Base-by-base conservation (phyloP, 768 basidiomycete genomes). In the Trametes sanguinea region DNA sequence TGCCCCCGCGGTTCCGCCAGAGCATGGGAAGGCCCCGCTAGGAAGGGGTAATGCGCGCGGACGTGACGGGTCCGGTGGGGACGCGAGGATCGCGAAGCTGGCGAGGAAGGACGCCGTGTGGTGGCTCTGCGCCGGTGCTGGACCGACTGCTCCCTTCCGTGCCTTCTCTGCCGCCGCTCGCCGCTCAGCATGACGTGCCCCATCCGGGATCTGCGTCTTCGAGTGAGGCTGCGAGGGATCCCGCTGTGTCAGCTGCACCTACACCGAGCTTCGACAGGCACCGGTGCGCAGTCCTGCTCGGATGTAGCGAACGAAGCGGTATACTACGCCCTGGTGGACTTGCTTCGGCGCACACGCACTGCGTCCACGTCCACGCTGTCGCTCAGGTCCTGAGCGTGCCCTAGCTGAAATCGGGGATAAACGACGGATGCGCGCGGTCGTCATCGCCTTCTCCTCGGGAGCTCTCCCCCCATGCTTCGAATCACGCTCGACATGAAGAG, bases 101-200 rank as follows among this genome's bases (percentile, higher is more conserved):
- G 79, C 76, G 22, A 74, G 72, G 46, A 83, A 83, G 62, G 84
- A 85, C 63, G 65, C 81, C 29, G 51, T 81, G 10, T 85, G 83
- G 83, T 85, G 82, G 71, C 72, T 84, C 33, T 84, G 82, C 67
- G 75, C 74, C 42, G 62, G 62, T 78, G 48, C 69, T 84, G 33
- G 80, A 81, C 54, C 63, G 74, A 56, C 61, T 80, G 39, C 74
- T 76, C 66, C 64, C 53, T 57, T 52, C 66, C 4, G 47, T 51
- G 27, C 13, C 58, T 16, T 6, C 57, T 39, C 46, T 6, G 22
- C n/a, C 16, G 9, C 54, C 37, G 10, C 27, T 17, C 6, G n/a
- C 17, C 2, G 27, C 27, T 16, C 29, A 29, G 48, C 48, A 44
- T 3, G 44, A 10, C 32, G 48, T 40, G 5, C 27, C 10, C 33